Evolutionary conservation across 148 eudicot genomes (phyloP).

Genomic region (Rhododendron molle): DNA sequence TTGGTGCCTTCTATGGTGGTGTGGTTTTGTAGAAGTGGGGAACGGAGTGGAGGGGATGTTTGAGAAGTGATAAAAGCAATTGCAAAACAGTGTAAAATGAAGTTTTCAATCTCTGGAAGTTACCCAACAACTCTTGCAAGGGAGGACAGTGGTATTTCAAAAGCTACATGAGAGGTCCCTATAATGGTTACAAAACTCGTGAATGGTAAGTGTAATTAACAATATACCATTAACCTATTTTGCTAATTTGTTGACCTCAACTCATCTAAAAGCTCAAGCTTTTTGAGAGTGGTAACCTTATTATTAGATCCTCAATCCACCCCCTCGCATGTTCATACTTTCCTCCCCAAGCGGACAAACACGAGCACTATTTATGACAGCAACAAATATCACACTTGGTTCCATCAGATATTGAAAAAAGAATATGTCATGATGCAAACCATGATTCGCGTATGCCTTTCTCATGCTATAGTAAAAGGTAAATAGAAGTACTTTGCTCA

Average conservation of each 20-base stretch:
- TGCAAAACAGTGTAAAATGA: not conserved
- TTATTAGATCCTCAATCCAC: not conserved
- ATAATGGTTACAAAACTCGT: not conserved
- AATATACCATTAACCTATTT: not conserved
- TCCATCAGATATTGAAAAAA: not conserved
- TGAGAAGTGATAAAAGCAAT: not conserved
- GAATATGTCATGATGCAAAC: not conserved
- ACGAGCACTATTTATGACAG: not conserved
- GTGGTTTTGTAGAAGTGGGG: not conserved
- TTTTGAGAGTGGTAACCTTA: not conserved
- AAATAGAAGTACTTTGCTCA: not conserved
- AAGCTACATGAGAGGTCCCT: not conserved
- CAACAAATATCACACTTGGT: not conserved
- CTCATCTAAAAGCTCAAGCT: not conserved
- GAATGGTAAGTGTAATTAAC: not conserved
- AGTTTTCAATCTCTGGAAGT: not conserved
- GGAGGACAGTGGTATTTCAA: not conserved
- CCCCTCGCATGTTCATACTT: not conserved
- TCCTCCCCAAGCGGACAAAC: not conserved
- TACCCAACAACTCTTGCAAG: not conserved
- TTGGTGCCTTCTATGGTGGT: not conserved
- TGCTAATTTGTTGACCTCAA: not conserved
- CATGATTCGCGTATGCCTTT: not conserved
- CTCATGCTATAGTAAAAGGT: not conserved
- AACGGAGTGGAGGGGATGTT: not conserved